phyloP scores from a whole-genome alignment of 495 filamentous ascomycete species.

The Xylaria scruposa region DNA sequence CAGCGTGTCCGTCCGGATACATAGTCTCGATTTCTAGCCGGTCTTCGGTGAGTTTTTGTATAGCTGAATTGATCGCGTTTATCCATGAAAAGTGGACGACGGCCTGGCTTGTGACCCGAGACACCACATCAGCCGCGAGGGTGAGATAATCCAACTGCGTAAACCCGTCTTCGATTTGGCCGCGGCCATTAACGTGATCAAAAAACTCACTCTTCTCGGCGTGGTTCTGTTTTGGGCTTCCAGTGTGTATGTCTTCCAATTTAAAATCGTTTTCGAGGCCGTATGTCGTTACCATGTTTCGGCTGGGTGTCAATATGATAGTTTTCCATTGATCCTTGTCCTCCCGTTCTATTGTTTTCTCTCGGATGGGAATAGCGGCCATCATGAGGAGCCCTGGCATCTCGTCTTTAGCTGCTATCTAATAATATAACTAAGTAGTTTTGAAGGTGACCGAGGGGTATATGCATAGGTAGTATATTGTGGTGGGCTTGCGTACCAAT shows the following conservation, averaged over 20 bases:
- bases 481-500: constrained; percentile 1
- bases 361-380: constrained; percentile 11
- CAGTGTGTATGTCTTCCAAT: neutral
- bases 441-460: neutral
- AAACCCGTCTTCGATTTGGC: neutral
- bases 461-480: neutral
- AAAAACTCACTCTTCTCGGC: neutral
- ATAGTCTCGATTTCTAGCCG: neutral
- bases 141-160: constrained; percentile 13
- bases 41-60: neutral
- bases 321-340: neutral
- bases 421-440: neutral
- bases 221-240: too few relatives aligned
- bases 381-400: constrained; percentile 19
- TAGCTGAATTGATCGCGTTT: neutral
- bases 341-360: neutral
- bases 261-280: neutral
- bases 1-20: neutral
- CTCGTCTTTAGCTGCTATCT: neutral
- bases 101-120: neutral
- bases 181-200: neutral
- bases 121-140: neutral
- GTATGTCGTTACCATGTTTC: neutral
- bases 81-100: constrained; percentile 3
- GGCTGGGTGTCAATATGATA: neutral